Conservation (phyloP, 495 filamentous ascomycete genomes). For the Evansstolkia leycettana region DNA sequence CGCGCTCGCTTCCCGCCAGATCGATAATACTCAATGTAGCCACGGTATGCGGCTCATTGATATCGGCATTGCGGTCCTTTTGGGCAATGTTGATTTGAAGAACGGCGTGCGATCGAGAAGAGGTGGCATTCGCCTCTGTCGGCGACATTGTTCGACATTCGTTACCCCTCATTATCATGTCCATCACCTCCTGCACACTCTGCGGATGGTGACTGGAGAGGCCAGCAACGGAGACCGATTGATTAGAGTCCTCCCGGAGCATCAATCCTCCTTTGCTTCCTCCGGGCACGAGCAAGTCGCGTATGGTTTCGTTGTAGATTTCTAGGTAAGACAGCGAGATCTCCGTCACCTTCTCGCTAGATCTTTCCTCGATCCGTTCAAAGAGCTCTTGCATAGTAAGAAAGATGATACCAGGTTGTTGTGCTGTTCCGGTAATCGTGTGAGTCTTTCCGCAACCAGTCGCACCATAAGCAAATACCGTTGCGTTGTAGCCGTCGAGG, state of each 20-base stretch:
- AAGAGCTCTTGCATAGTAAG: slow-evolving; percentile 98
- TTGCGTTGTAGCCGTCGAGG: slow-evolving; percentile 95
- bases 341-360: slow-evolving; percentile 77
- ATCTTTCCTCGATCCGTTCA: slow-evolving; percentile 79
- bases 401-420: slow-evolving; percentile 96
- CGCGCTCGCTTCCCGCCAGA: slow-evolving; percentile 89
- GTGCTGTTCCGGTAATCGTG: slow-evolving; percentile 89
- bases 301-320: slow-evolving; percentile 99
- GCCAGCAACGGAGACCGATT: slow-evolving; percentile 84
- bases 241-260: slow-evolving; percentile 89
- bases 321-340: slow-evolving; percentile 92
- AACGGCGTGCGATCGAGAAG: slow-evolving; percentile 95
- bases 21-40: slow-evolving; percentile 97
- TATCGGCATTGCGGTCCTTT: slow-evolving; percentile 83
- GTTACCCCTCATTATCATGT: slow-evolving; percentile 95
- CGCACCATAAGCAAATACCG: slow-evolving; percentile 95
- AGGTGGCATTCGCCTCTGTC: slow-evolving; percentile 95
- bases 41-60: slow-evolving; percentile 95
- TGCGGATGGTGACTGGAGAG: slow-evolving; percentile 85
- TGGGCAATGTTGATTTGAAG: slow-evolving; percentile 93
- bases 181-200: slow-evolving; percentile 91
- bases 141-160: slow-evolving; percentile 92
- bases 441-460: slow-evolving; percentile 98
- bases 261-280: slow-evolving; percentile 80
- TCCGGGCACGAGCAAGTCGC: slow-evolving; percentile 79